phyloP scores from a whole-genome alignment of 345 rosid genomes.

The Linum trigynum region DNA sequence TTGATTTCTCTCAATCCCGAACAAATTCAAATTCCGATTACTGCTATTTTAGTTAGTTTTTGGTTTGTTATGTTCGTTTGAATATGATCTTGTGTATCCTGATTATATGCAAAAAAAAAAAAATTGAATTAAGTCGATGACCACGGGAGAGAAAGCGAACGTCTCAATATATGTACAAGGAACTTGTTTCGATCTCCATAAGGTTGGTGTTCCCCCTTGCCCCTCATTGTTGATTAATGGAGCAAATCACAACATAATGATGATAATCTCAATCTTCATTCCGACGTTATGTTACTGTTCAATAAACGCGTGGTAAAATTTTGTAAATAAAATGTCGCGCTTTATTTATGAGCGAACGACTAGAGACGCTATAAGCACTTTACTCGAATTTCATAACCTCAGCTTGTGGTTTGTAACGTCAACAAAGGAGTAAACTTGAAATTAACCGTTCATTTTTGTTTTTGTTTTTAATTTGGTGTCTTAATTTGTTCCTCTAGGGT shows the following conservation, averaged over 20 bases:
- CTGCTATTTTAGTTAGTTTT: no score
- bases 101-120: neutral
- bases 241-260: no score
- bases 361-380: neutral
- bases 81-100: neutral
- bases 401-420: neutral
- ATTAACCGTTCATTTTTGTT: neutral
- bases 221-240: no score
- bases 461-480: neutral
- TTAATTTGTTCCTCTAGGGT: slow-evolving; percentile 32
- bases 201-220: slow-evolving; percentile 38
- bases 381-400: neutral
- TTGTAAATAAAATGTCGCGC: neutral
- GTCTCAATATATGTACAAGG: slow-evolving; percentile 54
- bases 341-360: neutral
- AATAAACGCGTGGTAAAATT: neutral
- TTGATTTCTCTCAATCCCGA: no score
- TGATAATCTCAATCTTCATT: neutral
- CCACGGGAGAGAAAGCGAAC: slow-evolving; percentile 37
- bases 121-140: slow-evolving; percentile 37
- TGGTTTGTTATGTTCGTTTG: neutral
- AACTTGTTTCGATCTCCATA: slow-evolving; percentile 61
- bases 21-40: no score
- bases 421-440: neutral
- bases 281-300: neutral